Evolutionary conservation across 768 basidiomycete genomes (phyloP).

Genomic region (Trametes cingulata): DNA sequence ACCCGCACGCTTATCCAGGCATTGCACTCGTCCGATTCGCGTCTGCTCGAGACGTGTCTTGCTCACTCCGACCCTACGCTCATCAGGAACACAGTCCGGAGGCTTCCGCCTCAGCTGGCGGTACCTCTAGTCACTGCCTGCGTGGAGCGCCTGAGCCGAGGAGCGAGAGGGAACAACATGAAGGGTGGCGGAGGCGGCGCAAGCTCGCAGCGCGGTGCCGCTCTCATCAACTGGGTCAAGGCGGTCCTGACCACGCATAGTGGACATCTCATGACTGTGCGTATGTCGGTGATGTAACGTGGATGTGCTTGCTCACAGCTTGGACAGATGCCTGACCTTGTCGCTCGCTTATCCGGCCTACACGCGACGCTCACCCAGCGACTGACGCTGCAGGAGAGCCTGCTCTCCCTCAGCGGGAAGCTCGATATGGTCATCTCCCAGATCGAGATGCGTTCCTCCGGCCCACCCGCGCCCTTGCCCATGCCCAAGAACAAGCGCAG

Average conservation of each 20-base stretch:
- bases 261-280: conserved; percentile 90
- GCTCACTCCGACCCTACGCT: conserved; percentile 78
- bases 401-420: conserved; percentile 84
- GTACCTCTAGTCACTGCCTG: conserved; percentile 86
- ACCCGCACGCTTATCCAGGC: conserved; percentile 96
- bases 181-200: conserved; percentile 80
- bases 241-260: conserved; percentile 84
- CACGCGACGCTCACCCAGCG: conserved; percentile 81
- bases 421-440: conserved; percentile 94
- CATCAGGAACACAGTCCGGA: conserved; percentile 83
- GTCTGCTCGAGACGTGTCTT: conserved; percentile 84
- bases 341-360: conserved; percentile 81
- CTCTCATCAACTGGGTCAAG: conserved; percentile 75
- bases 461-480: conserved; percentile 56
- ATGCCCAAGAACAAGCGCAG: conserved; percentile 33
- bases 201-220: conserved; percentile 73
- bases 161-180: conserved; percentile 67
- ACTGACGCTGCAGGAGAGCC: conserved; percentile 77
- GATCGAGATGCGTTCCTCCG: conserved; percentile 84
- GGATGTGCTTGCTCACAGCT: too few species aligned
- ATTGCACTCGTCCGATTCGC: conserved; percentile 89
- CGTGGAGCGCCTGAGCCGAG: conserved; percentile 83
- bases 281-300: conserved; percentile 37
- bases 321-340: conserved; percentile 85
- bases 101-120: conserved; percentile 84